A percentile compares a stretch with the other conserved stretches of the same genome.
These are phyloP conservation scores for Aurifilum marmelostoma DNA, from an alignment of 2,329 filamentous ascomycete genomes.

Conservation along the genomic window DNA sequence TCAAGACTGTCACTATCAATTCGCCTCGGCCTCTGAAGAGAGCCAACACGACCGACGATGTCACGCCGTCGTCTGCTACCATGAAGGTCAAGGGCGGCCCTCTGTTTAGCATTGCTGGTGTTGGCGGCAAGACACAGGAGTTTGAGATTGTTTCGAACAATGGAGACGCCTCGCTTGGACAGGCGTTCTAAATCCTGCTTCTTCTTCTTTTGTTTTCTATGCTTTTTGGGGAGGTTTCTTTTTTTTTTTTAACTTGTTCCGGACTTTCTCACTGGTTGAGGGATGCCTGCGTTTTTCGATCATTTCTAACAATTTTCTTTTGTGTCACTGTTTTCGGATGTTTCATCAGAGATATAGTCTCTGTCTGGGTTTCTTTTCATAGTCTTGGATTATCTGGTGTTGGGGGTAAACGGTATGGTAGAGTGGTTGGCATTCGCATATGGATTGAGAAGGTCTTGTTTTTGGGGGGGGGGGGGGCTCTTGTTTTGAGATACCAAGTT, in stretches of 20 bases:
- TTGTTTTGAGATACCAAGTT: slow-evolving; percentile 1
- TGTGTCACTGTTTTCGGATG: slow-evolving; percentile 3
- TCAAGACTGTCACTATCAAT: slow-evolving; percentile 26
- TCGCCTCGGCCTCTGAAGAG: slow-evolving; percentile 19
- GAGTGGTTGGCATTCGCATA: neutral
- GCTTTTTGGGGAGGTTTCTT: neutral
- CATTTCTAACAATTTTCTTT: slow-evolving; percentile 17
- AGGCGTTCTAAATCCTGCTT: slow-evolving; percentile 20
- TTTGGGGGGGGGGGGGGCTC: neutral
- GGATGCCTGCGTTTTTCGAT: neutral
- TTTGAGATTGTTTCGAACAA: slow-evolving; percentile 26
- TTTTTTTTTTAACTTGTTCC: neutral
- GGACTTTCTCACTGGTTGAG: neutral
- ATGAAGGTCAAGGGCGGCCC: slow-evolving; percentile 21
- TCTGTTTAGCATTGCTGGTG: slow-evolving; percentile 24
- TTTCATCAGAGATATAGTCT: neutral
- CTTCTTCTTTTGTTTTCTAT: neutral
- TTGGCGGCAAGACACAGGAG: slow-evolving; percentile 28
- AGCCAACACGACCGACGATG: slow-evolving; percentile 19
- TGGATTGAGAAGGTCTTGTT: too few species aligned
- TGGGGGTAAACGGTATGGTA: neutral
- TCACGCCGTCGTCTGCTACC: slow-evolving; percentile 7
- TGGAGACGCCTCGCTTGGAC: slow-evolving; percentile 15
- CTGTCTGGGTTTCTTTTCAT: neutral
- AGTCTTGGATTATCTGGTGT: neutral